Base-by-base conservation (phyloP, 2,329 filamentous ascomycete genomes). In the Nemania sp. region DNA sequence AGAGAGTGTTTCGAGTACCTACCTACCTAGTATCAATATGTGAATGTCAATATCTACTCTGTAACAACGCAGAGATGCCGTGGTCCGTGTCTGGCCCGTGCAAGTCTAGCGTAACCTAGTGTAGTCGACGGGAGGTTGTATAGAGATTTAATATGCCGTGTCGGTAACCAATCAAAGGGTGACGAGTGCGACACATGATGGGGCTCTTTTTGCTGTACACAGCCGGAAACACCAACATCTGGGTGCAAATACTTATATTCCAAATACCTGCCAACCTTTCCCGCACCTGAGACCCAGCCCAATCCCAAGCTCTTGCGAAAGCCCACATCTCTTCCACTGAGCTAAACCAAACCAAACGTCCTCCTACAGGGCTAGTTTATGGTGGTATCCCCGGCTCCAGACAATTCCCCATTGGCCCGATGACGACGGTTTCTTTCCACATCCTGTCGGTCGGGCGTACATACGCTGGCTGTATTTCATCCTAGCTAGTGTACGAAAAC, bases 151-250 rank as follows among this genome's bases (percentile, higher is more conserved):
- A 69, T 64, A 63, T 70, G 68, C 68, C 66, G 62, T 57, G 66
- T 69, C 69, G 69, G 69, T 71, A 71, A 71, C 69, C 69, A 71
- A 71, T 71, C 47, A 69, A 47, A 58, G 27, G 32, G 15, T 27
- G 41, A 47, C 38, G 10, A 47, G n/a, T 52, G 29, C 49, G 41
- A 58, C 47, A 58, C 49, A 55, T 38, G 27, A 20, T 54, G 58
- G 62, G 62, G 1, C 55, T 62, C 35, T n/a, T 54, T 18, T 13
- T 41, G 35, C 5, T 41, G 52, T n/a, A 15, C 22, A 27, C 13
- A 8, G 29, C 49, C 22, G 22, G 22, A 29, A 15, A 52, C 22
- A 38, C 27, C n/a, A 35, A 47, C 20, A 38, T 22, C 27, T 27
- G 55, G 57, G 38, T 62, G 62, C 58, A 67, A 60, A 67, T 59